A percentile compares a stretch with the other conserved stretches of the same genome.
These are phyloP conservation scores for Ophiobolus disseminans DNA, from an alignment of 2,329 filamentous ascomycete species.

Conservation along the genomic window DNA sequence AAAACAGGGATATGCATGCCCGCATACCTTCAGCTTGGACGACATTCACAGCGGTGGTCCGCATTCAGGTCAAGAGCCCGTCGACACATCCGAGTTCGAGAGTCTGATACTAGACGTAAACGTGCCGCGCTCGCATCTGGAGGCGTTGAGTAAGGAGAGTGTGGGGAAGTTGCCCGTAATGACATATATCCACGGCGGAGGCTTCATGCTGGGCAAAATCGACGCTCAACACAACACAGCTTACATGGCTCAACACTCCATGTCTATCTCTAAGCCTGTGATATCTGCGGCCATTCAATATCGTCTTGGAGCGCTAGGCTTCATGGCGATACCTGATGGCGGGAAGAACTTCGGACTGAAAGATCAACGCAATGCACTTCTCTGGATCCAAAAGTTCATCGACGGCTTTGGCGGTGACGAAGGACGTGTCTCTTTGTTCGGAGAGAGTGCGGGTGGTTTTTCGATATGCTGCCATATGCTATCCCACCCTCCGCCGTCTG, in stretches of 20 bases:
- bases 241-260: constrained; percentile 29
- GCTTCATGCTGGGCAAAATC: constrained; percentile 50
- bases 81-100: constrained; percentile 17
- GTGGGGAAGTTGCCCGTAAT: constrained; percentile 53
- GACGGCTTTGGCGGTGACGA: constrained; percentile 45
- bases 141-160: background rate
- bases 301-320: constrained; percentile 35
- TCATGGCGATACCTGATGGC: constrained; percentile 51
- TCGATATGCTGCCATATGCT: constrained; percentile 37
- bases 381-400: constrained; percentile 47
- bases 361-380: constrained; percentile 44
- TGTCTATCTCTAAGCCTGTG: constrained; percentile 21
- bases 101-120: constrained; percentile 33
- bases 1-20: constrained; percentile 28
- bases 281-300: constrained; percentile 33
- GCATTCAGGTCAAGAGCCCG: constrained; percentile 14
- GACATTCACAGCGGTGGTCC: constrained; percentile 19
- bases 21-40: constrained; percentile 16
- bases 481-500: constrained; percentile 6
- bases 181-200: constrained; percentile 62
- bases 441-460: constrained; percentile 56
- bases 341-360: constrained; percentile 36
- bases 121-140: constrained; percentile 22
- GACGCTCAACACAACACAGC: constrained; percentile 35
- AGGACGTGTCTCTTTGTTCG: constrained; percentile 46